Percentiles rank a stretch among this genome's conserved stretches.
Conservation (phyloP, 1,284 basidiomycete genomes). For the Ceratobasidium sp. region DNA sequence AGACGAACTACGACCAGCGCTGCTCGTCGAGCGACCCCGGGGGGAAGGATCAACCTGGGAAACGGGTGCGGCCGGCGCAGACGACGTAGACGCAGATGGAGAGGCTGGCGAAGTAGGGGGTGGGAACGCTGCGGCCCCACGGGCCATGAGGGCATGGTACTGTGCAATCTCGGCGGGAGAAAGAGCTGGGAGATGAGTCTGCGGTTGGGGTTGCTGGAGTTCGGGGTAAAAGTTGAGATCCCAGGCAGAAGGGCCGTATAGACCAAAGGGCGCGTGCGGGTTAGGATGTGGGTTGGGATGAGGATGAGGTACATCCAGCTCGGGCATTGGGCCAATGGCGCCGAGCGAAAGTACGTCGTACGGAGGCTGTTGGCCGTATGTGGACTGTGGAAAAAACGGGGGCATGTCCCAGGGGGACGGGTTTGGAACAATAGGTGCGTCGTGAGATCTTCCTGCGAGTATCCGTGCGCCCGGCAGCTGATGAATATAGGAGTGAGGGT, state of each 20-base stretch:
- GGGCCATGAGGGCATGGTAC: constrained; percentile 36
- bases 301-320: background rate
- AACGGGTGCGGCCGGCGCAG: constrained; percentile 13
- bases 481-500: background rate
- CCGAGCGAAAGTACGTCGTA: constrained; percentile 34
- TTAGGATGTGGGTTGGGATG: background rate
- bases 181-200: constrained; percentile 9
- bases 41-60: background rate
- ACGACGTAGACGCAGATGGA: background rate
- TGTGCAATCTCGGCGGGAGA: constrained; percentile 40
- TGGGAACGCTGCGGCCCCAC: constrained; percentile 30
- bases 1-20: constrained; percentile 19
- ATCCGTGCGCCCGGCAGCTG: background rate
- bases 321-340: constrained; percentile 10
- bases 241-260: constrained; percentile 22
- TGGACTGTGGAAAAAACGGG: constrained; percentile 17
- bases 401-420: constrained; percentile 14
- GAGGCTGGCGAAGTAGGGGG: background rate
- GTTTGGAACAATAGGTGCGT: background rate
- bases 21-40: constrained; percentile 33
- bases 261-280: constrained; percentile 5
- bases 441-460: background rate
- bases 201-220: constrained; percentile 2
- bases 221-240: constrained; percentile 18
- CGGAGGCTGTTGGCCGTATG: constrained; percentile 21